Evolutionary conservation across 306 rosid genomes (phyloP).

Genomic region (Prosopis cineraria): DNA sequence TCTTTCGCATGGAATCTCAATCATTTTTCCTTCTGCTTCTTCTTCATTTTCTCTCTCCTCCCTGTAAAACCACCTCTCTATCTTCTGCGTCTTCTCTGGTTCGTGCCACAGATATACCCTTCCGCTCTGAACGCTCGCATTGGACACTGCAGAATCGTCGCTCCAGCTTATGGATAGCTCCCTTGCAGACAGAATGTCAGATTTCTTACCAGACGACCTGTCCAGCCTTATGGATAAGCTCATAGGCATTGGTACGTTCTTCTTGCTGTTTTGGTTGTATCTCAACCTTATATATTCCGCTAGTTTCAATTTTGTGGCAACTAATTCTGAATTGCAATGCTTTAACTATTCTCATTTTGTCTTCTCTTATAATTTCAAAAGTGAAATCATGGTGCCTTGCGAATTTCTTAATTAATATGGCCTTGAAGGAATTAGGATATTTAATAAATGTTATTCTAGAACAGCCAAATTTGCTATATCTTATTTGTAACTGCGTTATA

Average conservation of each 20-base stretch:
- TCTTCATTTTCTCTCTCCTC: background rate
- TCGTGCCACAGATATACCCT: slow-evolving; percentile 33
- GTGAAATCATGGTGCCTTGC: slow-evolving; percentile 18
- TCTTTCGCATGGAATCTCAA: slow-evolving; percentile 32
- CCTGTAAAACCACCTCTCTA: background rate
- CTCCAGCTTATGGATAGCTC: slow-evolving; percentile 57
- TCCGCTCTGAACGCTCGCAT: slow-evolving; percentile 38
- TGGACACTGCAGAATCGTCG: slow-evolving; percentile 31
- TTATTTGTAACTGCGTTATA: background rate
- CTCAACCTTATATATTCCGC: too few relatives aligned
- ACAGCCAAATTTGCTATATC: background rate
- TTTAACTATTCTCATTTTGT: too few relatives aligned
- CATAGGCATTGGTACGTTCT: too few relatives aligned
- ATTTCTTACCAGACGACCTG: slow-evolving; percentile 45
- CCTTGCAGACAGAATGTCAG: slow-evolving; percentile 54
- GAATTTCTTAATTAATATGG: background rate
- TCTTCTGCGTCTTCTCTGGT: slow-evolving; percentile 32
- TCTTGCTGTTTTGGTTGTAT: too few relatives aligned
- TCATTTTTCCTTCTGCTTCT: too few relatives aligned
- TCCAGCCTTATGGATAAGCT: too few relatives aligned
- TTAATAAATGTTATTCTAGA: background rate
- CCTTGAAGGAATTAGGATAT: background rate
- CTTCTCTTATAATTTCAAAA: background rate
- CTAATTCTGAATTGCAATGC: too few relatives aligned
- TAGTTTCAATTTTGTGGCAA: too few relatives aligned